Conservation (phyloP, 495 filamentous ascomycete genomes). For the Lindgomyces ingoldianus region DNA sequence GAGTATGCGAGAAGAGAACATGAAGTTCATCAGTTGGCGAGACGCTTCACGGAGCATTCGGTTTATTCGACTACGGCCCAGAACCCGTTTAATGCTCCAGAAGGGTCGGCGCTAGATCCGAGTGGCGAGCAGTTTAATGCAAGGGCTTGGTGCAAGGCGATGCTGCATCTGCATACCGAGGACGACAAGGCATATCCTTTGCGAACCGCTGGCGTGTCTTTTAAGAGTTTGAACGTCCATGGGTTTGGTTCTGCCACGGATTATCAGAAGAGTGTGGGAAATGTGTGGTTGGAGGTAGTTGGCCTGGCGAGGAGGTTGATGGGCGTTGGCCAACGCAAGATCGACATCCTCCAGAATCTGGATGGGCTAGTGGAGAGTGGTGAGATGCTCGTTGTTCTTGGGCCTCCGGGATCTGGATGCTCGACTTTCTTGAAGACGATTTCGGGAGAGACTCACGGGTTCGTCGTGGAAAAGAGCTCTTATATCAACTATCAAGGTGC, state of each 20-base stretch:
- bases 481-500: conserved; percentile 48
- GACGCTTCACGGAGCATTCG: conserved; percentile 38
- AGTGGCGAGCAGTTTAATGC: conserved; percentile 58
- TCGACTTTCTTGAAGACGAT: conserved; percentile 75
- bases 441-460: conserved; percentile 63
- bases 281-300: conserved; percentile 41
- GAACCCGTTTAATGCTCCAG: conserved; percentile 43
- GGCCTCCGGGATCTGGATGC: conserved; percentile 69
- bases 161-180: conserved; percentile 44
- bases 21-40: conserved; percentile 41
- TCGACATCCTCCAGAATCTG: conserved; percentile 71
- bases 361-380: conserved; percentile 72
- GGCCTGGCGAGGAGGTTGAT: conserved; percentile 46
- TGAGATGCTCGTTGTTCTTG: conserved; percentile 80
- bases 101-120: conserved; percentile 60
- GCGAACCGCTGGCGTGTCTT: conserved; percentile 50
- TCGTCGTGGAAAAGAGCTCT: conserved; percentile 45
- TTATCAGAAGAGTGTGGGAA: conserved; percentile 50
- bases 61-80: conserved; percentile 30
- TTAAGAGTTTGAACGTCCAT: conserved; percentile 52
- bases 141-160: conserved; percentile 59
- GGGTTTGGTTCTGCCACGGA: conserved; percentile 54
- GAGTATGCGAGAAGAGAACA: conserved; percentile 33
- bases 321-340: conserved; percentile 56
- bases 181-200: conserved; percentile 37